Base-by-base conservation (phyloP, 306 rosid species). In the Medicago ruthenica region DNA sequence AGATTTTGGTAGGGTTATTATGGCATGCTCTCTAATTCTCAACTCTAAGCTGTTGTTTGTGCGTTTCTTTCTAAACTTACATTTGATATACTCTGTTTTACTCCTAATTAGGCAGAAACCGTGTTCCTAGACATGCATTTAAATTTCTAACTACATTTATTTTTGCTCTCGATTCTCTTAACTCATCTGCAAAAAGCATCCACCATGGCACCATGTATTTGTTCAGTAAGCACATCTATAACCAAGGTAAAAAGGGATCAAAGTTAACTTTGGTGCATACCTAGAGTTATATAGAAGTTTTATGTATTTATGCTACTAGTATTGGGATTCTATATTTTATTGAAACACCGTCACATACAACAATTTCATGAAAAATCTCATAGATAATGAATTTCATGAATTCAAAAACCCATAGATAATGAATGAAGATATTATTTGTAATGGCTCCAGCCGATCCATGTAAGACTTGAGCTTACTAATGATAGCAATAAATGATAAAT, bases 381-480 rank as follows among this genome's bases (percentile, higher is more conserved):
- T n/a, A 50, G 57, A n/a, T 17, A 53, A 8, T 53, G 36, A 44
- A 40, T 71, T 63, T 75, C 55, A 55, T 15, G 50, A 78, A 79
- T 51, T 63, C 42, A 63, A 78, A 31, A n/a, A 61, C 63, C 41
- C 50, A 44, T 15, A n/a, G 48, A 70, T 12, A 55, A 71, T 31
- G 22, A 16, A 42, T 20, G 1, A 20, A 22, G 8, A 47, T 21
- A 44, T 39, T 34, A 65, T 65, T 58, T 34, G 55, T 40, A 22
- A 48, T 51, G 37, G 41, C 24, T 45, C 18, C 8, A 3, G 20
- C 37, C 6, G 14, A 40, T 39, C 34, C 62, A 36, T 63, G 17
- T 57, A 20, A 67, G 22, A 79, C 9, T 80, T 44, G 48, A 41
- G 76, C 20, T 57, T 51, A 61, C 60, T 59, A 59, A 45, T 65